Percentiles rank a stretch among this genome's conserved stretches.
These are phyloP conservation scores for Populus hybrid DNA, from an alignment of 441 rosid species.

Conservation along the genomic window DNA sequence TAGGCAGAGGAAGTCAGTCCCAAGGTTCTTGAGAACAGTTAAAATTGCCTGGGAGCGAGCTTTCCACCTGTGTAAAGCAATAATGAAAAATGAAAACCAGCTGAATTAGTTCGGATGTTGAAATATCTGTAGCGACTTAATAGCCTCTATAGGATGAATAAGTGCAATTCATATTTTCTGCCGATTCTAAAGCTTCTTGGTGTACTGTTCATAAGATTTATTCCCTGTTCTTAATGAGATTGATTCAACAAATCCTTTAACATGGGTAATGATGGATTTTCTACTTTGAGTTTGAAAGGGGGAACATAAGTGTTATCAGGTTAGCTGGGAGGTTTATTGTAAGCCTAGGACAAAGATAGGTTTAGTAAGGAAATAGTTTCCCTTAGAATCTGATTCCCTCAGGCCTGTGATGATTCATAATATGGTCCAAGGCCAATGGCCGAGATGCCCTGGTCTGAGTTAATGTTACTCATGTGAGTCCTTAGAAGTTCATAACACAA, in stretches of 20 bases:
- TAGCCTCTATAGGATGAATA: background rate
- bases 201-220: background rate
- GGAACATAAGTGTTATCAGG: background rate
- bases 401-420: background rate
- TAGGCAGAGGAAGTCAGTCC: conserved; percentile 75
- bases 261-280: background rate
- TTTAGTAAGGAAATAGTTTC: background rate
- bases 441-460: background rate
- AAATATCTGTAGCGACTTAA: background rate
- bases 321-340: background rate
- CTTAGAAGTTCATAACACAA: background rate
- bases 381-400: background rate
- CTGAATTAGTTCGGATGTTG: background rate
- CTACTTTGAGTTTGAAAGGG: background rate
- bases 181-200: background rate
- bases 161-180: background rate
- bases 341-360: background rate
- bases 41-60: conserved; percentile 74
- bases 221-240: background rate
- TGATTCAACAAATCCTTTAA: background rate
- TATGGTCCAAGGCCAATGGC: background rate
- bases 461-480: background rate
- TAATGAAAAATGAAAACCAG: conserved; percentile 15
- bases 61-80: conserved; percentile 62
- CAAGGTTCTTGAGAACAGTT: conserved; percentile 53